Base-by-base conservation (phyloP, 202 grass and related monocot species). In the Hordeum pubiflorum region DNA sequence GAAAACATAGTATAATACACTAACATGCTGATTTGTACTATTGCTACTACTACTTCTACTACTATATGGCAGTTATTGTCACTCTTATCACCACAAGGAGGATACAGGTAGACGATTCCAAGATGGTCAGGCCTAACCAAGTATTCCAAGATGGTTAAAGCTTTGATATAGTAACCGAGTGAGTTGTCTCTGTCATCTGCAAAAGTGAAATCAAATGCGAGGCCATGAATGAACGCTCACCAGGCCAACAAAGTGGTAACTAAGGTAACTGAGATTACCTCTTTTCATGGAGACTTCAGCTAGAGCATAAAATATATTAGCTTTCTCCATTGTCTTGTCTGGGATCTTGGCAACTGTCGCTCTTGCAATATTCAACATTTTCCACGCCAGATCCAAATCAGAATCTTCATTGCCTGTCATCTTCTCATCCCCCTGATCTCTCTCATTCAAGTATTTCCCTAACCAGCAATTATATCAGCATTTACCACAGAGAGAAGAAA, bases 301-400 rank as follows among this genome's bases (percentile, higher is more conserved):
- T 1, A 97, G 81, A 76, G 88, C 89, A 74, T 79, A 83, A 60
- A 69, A 92, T 27, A 92, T 89, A 65, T 92, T 94, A 58, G 86
- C 83, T 88, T 97, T 91, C 83, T 86, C 91, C 20, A 91, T 17
- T 27, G 79, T 87, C 61, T 87, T 83, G 7, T 87, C 89, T 50
- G 85, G 72, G 59, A 39, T 84, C 76, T 91, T 89, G 62, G 85
- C 91, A 88, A 90, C 87, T 84, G 92, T 94, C 48, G 37, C 88
- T 82, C 94, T 94, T 50, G 94, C 94, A 86, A 92, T 77, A 72
- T 97, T 88, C 75, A 97, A 79, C 89, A 97, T 87, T 82, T 97
- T 92, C 91, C 91, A 97, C 3, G 94, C 65, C 79, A 92, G 91
- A 82, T 97, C 89, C 83, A 97, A 64, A 88, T 97, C 91, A 75